These are phyloP conservation scores for Penicillium taxi DNA, from an alignment of 495 filamentous ascomycete species.

Conservation along the genomic window DNA sequence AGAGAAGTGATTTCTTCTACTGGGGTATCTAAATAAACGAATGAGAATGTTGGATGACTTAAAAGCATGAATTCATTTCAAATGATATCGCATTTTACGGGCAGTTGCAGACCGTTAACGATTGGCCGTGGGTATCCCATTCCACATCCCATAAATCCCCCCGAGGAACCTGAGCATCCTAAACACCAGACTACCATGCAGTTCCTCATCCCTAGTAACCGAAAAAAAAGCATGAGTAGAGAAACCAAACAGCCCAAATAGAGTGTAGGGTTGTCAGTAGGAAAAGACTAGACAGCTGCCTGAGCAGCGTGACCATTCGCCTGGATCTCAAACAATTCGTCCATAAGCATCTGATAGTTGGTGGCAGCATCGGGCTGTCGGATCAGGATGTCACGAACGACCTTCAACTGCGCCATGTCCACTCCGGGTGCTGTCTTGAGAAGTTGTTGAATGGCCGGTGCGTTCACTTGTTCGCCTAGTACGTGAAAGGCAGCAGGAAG, in stretches of 20 bases:
- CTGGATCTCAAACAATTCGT: conserved; percentile 32
- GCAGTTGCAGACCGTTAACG: too few species aligned
- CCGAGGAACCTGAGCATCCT: conserved; percentile 7
- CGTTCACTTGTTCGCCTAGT: conserved; percentile 49
- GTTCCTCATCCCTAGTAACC: conserved; percentile 4
- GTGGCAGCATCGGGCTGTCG: conserved; percentile 40
- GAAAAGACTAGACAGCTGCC: conserved; percentile 13
- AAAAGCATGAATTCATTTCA: too few species aligned
- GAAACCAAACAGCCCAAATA: conserved; percentile 15
- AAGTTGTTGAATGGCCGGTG: conserved; percentile 58
- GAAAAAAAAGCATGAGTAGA: conserved; percentile 5
- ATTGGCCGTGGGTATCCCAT: conserved; percentile 21
- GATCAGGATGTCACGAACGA: conserved; percentile 52
- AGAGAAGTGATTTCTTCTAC: too few species aligned
- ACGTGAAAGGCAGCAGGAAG: conserved; percentile 38
- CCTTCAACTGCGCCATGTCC: conserved; percentile 52
- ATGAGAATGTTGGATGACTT: too few species aligned
- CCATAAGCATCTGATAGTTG: conserved; percentile 31
- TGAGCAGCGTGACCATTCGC: conserved; percentile 26
- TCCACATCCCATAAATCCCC: conserved; percentile 10
- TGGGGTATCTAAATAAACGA: too few species aligned
- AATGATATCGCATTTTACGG: too few species aligned
- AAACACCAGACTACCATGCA: conserved; percentile 14
- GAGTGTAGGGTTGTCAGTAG: conserved; percentile 7
- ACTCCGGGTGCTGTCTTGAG: conserved; percentile 57